Base-by-base conservation (phyloP, 768 basidiomycete species). In the Symmetrospora coprosmae region DNA sequence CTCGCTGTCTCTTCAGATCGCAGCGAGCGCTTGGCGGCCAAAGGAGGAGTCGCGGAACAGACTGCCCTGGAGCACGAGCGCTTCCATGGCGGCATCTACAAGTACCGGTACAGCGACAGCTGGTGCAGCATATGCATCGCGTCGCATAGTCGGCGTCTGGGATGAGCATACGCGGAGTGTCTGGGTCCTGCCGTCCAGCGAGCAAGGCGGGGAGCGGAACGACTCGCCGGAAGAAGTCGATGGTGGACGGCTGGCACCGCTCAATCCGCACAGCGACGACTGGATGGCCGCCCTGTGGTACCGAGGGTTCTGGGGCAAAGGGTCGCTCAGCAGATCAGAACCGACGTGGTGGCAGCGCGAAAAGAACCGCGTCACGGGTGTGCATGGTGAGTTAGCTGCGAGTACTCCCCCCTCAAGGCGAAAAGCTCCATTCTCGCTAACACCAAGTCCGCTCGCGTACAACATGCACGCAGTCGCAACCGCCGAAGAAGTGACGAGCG, bases 301-400 rank as follows among this genome's bases (percentile, higher is more conserved):
- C 45, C 75, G 85, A 62, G 94, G 94, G 0, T 96, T 97, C 75
- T 99, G 97, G 71, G 94, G 94, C 23, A 99, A 99, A 72, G 94
- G 94, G 1, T 85, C 86, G 70, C 75, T 99, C 51, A 91, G 87
- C 38, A 74, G 94, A 60, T 94, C 90, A 72, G 94, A 99, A 72
- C 91, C 92, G 7, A 87, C 82, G 56, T 99, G 94, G 94, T 75
- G 83, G 61, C 79, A 82, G 19, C 76, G 94, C 45, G 83, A 87
- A 66, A 76, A 84, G 61, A 87, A 86, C 69, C 71, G 75, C 64
- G 74, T 80, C 48, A 77, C 76, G 59, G 78, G 77, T 21, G 78
- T 58, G 59, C 11, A 76, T 35, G 76, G 78, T 66, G 80, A 80
- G 67, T 87, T 82, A 74, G n/a, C n/a, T n/a, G n/a, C n/a, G n/a